These are phyloP conservation scores for Aspergillus kassunensis DNA, from an alignment of 495 filamentous ascomycete genomes.

Conservation along the genomic window DNA sequence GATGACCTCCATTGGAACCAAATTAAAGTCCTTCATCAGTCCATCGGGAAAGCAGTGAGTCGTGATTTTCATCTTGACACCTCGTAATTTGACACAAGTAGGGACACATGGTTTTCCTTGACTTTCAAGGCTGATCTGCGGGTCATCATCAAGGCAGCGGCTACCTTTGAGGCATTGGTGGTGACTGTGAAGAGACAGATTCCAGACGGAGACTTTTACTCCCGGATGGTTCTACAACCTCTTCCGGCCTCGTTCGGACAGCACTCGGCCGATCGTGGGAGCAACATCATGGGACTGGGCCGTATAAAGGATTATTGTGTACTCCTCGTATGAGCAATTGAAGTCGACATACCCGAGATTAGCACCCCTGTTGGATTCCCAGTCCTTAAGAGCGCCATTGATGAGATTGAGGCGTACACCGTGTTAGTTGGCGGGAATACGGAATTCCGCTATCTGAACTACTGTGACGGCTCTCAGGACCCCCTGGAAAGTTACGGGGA, in stretches of 20 bases:
- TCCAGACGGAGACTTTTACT: not conserved
- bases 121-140: not conserved
- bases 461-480: conserved; percentile 1
- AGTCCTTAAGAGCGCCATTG: not conserved
- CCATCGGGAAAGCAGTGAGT: not conserved
- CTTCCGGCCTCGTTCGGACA: not conserved
- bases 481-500: not conserved
- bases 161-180: not conserved
- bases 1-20: not conserved
- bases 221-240: not conserved
- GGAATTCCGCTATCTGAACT: not conserved
- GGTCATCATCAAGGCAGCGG: not conserved
- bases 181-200: not conserved
- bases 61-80: not conserved
- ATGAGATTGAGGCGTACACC: not conserved
- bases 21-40: not conserved
- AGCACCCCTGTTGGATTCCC: not conserved
- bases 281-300: not conserved
- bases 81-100: not conserved
- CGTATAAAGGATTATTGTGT: not conserved
- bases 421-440: not conserved
- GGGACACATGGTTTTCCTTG: not conserved
- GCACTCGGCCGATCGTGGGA: not conserved
- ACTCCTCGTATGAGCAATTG: not conserved
- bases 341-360: not conserved